Evolutionary conservation across 2,329 filamentous ascomycete genomes (phyloP).

Genomic region (Aaosphaeria pasadenensis): DNA sequence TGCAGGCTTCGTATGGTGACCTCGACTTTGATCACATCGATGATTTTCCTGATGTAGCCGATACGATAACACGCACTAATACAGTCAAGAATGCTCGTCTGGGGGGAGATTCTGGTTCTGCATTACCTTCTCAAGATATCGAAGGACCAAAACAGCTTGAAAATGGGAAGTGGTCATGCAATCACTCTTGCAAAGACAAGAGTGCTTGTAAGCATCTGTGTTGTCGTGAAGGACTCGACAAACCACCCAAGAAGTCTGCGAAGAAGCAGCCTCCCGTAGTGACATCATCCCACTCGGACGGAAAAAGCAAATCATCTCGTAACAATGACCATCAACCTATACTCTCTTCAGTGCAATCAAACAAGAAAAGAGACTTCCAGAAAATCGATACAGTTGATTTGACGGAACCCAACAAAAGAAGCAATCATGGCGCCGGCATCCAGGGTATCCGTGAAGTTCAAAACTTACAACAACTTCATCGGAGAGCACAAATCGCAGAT

Average conservation of each 20-base stretch:
- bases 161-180: constrained; percentile 74
- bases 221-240: constrained; percentile 68
- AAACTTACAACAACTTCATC: constrained; percentile 23
- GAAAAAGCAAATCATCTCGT: no score
- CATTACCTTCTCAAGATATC: constrained; percentile 7
- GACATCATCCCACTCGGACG: not conserved
- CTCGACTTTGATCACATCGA: constrained; percentile 53
- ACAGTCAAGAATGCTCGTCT: constrained; percentile 14
- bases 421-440: constrained; percentile 12
- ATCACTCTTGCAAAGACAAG: constrained; percentile 66
- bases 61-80: constrained; percentile 15
- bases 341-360: not conserved
- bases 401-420: constrained; percentile 29
- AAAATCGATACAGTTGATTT: constrained; percentile 30
- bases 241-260: constrained; percentile 49
- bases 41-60: constrained; percentile 39
- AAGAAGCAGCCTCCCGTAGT: constrained; percentile 17
- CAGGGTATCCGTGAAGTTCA: constrained; percentile 17
- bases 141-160: constrained; percentile 52
- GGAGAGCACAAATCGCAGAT: constrained; percentile 17
- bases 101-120: constrained; percentile 2
- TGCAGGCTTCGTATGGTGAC: constrained; percentile 38
- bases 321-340: no score
- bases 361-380: constrained; percentile 21
- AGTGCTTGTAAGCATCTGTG: constrained; percentile 67